phyloP scores from a whole-genome alignment of 169 alveolate genomes.

The Plasmodium knowlesi region DNA sequence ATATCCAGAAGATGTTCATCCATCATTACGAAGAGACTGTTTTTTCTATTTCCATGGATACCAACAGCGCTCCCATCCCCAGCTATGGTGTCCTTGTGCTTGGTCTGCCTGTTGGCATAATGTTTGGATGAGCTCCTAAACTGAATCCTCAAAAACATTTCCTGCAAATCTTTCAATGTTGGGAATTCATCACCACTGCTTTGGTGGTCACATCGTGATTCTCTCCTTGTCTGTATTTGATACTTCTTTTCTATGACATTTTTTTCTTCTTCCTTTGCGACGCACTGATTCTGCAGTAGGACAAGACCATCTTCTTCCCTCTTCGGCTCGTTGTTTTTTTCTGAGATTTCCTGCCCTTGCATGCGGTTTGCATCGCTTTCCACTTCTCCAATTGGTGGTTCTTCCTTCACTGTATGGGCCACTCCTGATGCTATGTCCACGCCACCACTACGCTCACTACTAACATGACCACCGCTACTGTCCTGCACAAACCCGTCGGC shows the following conservation, averaged over 20 bases:
- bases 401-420: not conserved
- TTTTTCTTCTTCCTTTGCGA: not conserved
- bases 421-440: not conserved
- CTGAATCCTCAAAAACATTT: conserved; percentile 74
- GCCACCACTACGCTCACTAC: not conserved
- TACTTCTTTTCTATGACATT: not conserved
- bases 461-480: not conserved
- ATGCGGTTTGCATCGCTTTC: not conserved
- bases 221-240: not conserved
- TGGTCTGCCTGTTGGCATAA: conserved; percentile 7
- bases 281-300: not conserved
- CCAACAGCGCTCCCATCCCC: not conserved
- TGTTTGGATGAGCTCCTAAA: conserved; percentile 62
- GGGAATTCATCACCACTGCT: conserved; percentile 48
- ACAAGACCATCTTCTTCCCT: not conserved
- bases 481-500: not conserved
- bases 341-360: not conserved
- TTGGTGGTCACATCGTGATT: not conserved
- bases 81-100: not conserved
- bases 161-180: conserved; percentile 68
- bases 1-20: conserved; percentile 68
- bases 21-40: conserved; percentile 44
- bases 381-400: not conserved
- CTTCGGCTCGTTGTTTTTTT: not conserved
- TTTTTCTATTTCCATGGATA: not conserved